Evolutionary conservation across 306 rosid species (phyloP), one percentile per base, ranked within the genome.

Genomic region (Hippophae gyantsensis): DNA sequence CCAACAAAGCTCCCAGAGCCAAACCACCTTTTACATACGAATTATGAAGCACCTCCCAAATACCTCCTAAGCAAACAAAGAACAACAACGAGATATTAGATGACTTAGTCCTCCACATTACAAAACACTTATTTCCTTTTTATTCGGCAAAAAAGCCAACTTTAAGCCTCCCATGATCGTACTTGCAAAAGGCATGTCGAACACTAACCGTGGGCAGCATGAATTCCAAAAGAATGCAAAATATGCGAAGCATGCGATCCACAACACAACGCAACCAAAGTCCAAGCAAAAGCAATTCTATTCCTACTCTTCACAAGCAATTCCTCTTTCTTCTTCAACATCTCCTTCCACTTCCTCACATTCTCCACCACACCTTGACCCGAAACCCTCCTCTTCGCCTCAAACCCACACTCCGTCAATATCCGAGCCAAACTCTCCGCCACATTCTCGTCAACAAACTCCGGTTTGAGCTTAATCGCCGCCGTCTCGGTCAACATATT

Each of bases 401-500:
- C 80, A 58, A 92, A 92, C 10, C 99, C 99, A 50, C 96, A 85
- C 26, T 88, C 95, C 57, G 82, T 81, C 80, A 92, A 41, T 67
- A 82, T 81, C 82, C 43, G 64, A 54, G 95, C 88, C 50, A 92
- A 73, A 64, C 79, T 77, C 68, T 83, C 95, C 7, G 89, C 98
- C 51, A 77, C 86, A 11, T 62, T 69, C 60, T 27, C 74, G 32
- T 42, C 66, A 7, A 6, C 63, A 26, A 63, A 66, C 62, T 73
- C 77, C 60, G 78, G 61, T 45, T 59, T 77, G 74, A 92, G 68
- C 81, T 77, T 83, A 42, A 92, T 70, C 32, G 99, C 99, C n/a
- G 96, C 99, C 44, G 96, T 92, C 73, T 92, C 96, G 18, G 96
- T 88, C 95, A 92, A 68, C 86, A 92, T 81, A 74, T 92, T 92